phyloP scores from a whole-genome alignment of 768 basidiomycete species.

The Arthromyces matolae region DNA sequence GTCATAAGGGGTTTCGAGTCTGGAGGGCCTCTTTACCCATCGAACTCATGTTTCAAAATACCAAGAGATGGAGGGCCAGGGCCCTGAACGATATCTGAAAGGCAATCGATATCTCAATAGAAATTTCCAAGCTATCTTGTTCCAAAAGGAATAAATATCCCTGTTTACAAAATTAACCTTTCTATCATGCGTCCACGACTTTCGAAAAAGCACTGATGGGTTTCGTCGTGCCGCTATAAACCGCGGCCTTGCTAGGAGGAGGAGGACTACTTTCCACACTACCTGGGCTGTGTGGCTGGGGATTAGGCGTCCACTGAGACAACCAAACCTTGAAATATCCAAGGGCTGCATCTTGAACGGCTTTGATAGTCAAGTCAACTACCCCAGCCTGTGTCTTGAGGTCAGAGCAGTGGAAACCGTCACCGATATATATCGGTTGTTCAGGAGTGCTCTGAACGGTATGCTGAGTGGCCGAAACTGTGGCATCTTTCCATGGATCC shows the following conservation, averaged over 20 bases:
- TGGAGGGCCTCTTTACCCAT: too few relatives aligned
- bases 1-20: too few relatives aligned
- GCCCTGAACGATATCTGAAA: too few relatives aligned
- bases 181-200: conserved; percentile 19
- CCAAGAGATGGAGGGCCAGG: too few relatives aligned
- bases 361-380: conserved; percentile 47
- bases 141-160: too few relatives aligned
- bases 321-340: conserved; percentile 56
- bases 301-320: conserved; percentile 33
- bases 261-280: background rate
- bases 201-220: conserved; percentile 35
- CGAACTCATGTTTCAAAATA: too few relatives aligned
- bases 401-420: conserved; percentile 72
- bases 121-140: too few relatives aligned
- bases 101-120: too few relatives aligned
- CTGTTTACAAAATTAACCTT: background rate
- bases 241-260: background rate
- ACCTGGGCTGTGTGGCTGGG: background rate
- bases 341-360: conserved; percentile 53
- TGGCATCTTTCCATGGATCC: conserved; percentile 71
- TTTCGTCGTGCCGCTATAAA: conserved; percentile 15
- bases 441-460: conserved; percentile 41
- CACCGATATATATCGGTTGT: conserved; percentile 54
- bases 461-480: conserved; percentile 55
- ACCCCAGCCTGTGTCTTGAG: conserved; percentile 36